These are phyloP conservation scores for Hyaloscypha hepaticicola DNA, from an alignment of 495 filamentous ascomycete genomes.

Conservation along the genomic window DNA sequence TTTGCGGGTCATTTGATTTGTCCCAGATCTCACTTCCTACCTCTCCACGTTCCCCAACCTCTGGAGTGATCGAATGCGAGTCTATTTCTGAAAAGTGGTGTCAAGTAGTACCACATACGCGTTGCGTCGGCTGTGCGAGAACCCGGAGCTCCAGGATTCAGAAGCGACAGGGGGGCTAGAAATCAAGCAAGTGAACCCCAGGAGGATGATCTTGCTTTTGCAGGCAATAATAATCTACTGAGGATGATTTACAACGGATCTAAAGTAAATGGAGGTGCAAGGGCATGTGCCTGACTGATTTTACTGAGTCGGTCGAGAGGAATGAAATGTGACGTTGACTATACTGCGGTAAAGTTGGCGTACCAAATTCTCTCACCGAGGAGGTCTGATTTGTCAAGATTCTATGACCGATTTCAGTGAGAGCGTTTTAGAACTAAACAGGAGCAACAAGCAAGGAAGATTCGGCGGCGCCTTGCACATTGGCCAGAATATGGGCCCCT, in stretches of 20 bases:
- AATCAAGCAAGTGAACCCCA: no score
- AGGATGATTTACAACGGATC: not conserved
- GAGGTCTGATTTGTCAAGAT: no score
- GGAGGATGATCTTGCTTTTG: not conserved
- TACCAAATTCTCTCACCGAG: not conserved
- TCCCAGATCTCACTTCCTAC: not conserved
- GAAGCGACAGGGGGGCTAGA: no score
- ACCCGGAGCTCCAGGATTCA: not conserved
- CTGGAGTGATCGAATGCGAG: not conserved
- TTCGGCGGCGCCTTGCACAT: not conserved
- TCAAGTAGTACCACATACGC: not conserved
- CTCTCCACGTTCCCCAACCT: not conserved
- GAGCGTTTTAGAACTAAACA: no score
- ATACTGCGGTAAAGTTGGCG: no score
- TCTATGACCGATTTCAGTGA: no score
- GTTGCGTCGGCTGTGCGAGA: not conserved
- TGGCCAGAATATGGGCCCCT: not conserved
- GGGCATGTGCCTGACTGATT: not conserved
- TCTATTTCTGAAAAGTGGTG: not conserved
- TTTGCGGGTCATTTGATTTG: not conserved
- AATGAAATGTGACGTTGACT: no score
- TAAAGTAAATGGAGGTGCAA: not conserved
- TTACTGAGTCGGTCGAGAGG: not conserved
- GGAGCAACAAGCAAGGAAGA: no score
- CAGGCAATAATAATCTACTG: not conserved